phyloP scores from a whole-genome alignment of 495 filamentous ascomycete species.

The Aspergillus cristatus region DNA sequence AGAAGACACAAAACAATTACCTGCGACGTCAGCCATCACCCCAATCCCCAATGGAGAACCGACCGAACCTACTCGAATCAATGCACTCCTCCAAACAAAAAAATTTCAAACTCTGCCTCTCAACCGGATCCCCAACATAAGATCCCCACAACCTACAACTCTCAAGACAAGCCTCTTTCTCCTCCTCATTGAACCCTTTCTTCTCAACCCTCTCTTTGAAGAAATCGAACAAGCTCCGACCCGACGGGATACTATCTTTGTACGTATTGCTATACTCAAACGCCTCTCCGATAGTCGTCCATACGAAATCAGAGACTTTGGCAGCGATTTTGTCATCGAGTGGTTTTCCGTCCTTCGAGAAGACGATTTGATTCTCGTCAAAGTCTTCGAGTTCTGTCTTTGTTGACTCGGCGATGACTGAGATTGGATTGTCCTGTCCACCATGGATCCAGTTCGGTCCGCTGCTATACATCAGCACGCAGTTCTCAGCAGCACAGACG shows the following conservation, averaged over 20 bases:
- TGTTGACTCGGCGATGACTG: conserved; percentile 63
- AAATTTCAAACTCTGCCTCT: conserved; percentile 77
- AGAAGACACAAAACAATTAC: conserved; percentile 79
- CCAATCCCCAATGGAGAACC: too few relatives aligned
- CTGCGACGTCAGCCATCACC: conserved; percentile 31
- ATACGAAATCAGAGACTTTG: conserved; percentile 54
- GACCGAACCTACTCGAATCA: conserved; percentile 77
- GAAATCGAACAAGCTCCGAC: conserved; percentile 69
- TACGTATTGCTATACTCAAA: conserved; percentile 70
- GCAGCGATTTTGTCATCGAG: conserved; percentile 44
- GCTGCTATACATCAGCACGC: conserved; percentile 26
- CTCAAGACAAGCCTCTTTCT: conserved; percentile 47
- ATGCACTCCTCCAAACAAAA: conserved; percentile 94
- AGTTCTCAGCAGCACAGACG: background rate
- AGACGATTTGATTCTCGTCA: conserved; percentile 46
- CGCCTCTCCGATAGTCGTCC: conserved; percentile 70
- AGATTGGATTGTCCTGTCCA: conserved; percentile 73
- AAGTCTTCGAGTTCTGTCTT: conserved; percentile 47
- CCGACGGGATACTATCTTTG: conserved; percentile 50
- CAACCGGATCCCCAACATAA: conserved; percentile 73
- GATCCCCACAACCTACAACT: conserved; percentile 74
- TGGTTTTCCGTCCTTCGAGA: conserved; percentile 53
- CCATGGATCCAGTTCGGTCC: conserved; percentile 98
- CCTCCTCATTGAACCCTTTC: conserved; percentile 42
- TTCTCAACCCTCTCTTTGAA: conserved; percentile 53